Evolutionary conservation across 441 rosid genomes (phyloP), one percentile per base, ranked within the genome.

Genomic region (Croton setiger): DNA sequence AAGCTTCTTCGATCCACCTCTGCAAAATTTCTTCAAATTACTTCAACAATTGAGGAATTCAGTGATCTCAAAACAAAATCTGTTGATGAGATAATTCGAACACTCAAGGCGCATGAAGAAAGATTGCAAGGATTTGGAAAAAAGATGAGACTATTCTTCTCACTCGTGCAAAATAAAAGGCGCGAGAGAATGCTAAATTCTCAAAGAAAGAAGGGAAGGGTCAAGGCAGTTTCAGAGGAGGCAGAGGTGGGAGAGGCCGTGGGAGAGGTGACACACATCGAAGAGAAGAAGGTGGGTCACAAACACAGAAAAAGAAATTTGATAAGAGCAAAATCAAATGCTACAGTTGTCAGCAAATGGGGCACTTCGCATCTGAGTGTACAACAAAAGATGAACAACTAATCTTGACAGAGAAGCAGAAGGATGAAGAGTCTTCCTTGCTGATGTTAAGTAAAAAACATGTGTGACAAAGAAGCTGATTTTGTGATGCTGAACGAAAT

Each of bases 251-350:
- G 2, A 18, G 57, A 18, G 57, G 57, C 20, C 57, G 31, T 53
- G 57, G 57, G 57, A 7, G 7, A 20, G 20, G 57, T 53, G 57
- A 53, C 57, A 18, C 57, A 53, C 57, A 53, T 53, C 31, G 57
- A 18, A 31, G 57, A 53, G 57, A 53, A 18, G 57, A 53, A 53
- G 57, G 57, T 11, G 57, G 57, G 54, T 53, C 57, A 53, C 57
- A 53, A 53, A n/a, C 57, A 11, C 57, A 53, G 57, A 53, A 53
- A 53, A 53, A 53, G 55, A 51, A 51, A 2, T 51, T 51, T 51
- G 55, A 51, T 21, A n/a, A n/a, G n/a, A n/a, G n/a, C n/a, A n/a
- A n/a, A n/a, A n/a, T n/a, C n/a, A n/a, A n/a, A n/a, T n/a, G n/a
- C n/a, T n/a, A n/a, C n/a, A n/a, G n/a, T n/a, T n/a, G n/a, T n/a